Base-by-base conservation (phyloP, 495 filamentous ascomycete genomes). In the Hypoxylon lienhwacheense region DNA sequence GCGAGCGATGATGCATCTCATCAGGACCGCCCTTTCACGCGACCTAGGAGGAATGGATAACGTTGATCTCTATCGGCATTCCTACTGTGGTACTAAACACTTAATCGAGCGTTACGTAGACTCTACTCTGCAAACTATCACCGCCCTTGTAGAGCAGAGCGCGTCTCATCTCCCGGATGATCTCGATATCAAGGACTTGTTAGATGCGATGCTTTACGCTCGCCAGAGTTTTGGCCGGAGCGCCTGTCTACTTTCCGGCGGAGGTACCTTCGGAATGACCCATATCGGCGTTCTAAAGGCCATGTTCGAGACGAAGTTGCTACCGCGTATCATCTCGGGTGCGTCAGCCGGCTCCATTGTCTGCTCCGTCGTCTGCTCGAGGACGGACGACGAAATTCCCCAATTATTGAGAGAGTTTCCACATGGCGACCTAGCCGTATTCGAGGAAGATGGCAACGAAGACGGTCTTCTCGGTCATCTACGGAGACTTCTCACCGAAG, bases 311-410 rank as follows among this genome's bases (percentile, higher is more conserved):
- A 73, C 80, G 11, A 80, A 79, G 0, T 75, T 96, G 2, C 79
- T 97, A 1, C 92, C 92, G 5, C 83, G 91, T 14, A 93, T 97
- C 65, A 91, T 97, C 46, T 96, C 91, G 0, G 92, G 92, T 5
- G 87, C 91, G 0, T 96, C 90, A 1, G 92, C 92, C 2, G 92
- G 92, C n/a, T 92, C 89, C 53, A 96, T 97, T 36, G 89, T 97
- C 19, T 90, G 84, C 53, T 80, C 91, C 0, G 88, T 97, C 0
- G 74, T 95, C 33, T 96, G 92, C 69, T 88, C 85, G 1, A 81
- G 86, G 31, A 88, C 84, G 4, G 91, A 97, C 47, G 88, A 89
- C 21, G 91, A 97, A 66, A 81, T 96, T 1, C 87, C 89, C 0
- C 74, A 70, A 0, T 69, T 95, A 5, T 69, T 97, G 31, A 73